Evolutionary conservation across 2,329 filamentous ascomycete genomes (phyloP).

Genomic region (Metarhizium guizhouense): DNA sequence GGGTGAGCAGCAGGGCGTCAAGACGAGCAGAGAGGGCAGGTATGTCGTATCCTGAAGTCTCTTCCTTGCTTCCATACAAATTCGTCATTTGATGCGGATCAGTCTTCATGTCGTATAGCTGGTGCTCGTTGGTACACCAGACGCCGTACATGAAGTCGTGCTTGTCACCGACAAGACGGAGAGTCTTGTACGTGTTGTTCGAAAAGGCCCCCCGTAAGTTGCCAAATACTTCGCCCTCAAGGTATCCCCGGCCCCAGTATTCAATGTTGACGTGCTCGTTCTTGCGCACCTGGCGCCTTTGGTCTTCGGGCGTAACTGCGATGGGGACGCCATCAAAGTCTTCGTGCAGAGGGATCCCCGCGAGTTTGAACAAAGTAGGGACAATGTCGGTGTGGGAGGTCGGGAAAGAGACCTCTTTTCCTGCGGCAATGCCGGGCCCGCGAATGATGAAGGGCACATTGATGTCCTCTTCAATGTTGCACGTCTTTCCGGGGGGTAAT

Average conservation of each 20-base stretch:
- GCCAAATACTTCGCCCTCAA: constrained; percentile 25
- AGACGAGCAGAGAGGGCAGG: constrained; percentile 38
- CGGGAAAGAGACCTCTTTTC: constrained; percentile 30
- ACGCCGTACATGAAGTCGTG: constrained; percentile 52
- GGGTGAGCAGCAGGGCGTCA: constrained; percentile 48
- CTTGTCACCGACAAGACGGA: constrained; percentile 41
- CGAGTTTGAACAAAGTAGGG: constrained; percentile 45
- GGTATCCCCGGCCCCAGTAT: constrained; percentile 39
- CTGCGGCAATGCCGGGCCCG: constrained; percentile 40
- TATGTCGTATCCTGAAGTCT: constrained; percentile 20
- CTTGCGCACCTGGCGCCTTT: constrained; percentile 14
- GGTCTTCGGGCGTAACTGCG: constrained; percentile 23
- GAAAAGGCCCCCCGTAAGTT: constrained; percentile 7
- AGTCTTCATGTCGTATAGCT: constrained; percentile 53
- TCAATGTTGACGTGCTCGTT: constrained; percentile 51
- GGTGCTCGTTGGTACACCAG: constrained; percentile 60
- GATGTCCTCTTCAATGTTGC: constrained; percentile 50
- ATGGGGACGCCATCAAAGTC: constrained; percentile 52
- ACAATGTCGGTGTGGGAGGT: constrained; percentile 57
- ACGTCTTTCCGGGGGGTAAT: constrained; percentile 48
- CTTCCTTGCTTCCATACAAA: constrained; percentile 17
- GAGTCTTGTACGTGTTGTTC: constrained; percentile 53
- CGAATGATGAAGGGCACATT: constrained; percentile 48
- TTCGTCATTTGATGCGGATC: constrained; percentile 46
- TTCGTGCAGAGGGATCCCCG: constrained; percentile 28